These are phyloP conservation scores for Aureobasidium namibiae DNA, from an alignment of 2,329 filamentous ascomycete genomes.

Conservation along the genomic window DNA sequence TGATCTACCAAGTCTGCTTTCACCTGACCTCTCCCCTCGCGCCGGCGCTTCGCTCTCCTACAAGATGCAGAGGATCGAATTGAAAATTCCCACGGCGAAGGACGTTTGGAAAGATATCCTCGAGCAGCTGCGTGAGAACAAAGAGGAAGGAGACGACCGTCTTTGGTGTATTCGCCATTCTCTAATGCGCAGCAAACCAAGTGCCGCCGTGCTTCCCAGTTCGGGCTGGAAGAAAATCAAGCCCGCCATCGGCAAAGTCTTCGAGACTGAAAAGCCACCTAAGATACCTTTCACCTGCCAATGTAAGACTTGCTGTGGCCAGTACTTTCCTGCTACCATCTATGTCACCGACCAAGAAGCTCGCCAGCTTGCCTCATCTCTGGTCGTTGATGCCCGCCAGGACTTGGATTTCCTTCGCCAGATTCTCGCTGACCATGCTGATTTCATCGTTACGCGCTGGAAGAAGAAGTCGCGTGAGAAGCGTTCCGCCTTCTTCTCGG, in stretches of 20 bases:
- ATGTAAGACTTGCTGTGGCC: not conserved
- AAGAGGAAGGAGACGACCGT: not conserved
- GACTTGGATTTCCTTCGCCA: not conserved
- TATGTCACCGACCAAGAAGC: not conserved
- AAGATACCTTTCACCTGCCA: not conserved
- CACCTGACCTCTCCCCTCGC: too few species aligned
- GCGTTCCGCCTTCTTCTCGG: not conserved
- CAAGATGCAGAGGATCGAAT: not conserved
- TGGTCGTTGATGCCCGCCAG: not conserved
- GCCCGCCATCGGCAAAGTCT: not conserved
- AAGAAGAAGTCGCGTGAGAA: conserved; percentile 6
- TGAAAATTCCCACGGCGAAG: not conserved
- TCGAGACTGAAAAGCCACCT: not conserved
- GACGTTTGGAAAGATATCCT: not conserved
- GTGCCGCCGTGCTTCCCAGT: not conserved
- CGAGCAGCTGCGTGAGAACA: not conserved
- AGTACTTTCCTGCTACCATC: not conserved
- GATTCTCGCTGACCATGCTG: not conserved
- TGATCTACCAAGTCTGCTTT: too few species aligned
- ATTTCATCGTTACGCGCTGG: not conserved
- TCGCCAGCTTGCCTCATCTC: not conserved
- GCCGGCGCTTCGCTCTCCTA: not conserved
- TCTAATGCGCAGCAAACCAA: not conserved
- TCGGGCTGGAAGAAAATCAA: not conserved
- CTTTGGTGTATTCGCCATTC: not conserved